Evolutionary conservation across 2,329 filamentous ascomycete genomes (phyloP).

Genomic region (Phialophora tarda): DNA sequence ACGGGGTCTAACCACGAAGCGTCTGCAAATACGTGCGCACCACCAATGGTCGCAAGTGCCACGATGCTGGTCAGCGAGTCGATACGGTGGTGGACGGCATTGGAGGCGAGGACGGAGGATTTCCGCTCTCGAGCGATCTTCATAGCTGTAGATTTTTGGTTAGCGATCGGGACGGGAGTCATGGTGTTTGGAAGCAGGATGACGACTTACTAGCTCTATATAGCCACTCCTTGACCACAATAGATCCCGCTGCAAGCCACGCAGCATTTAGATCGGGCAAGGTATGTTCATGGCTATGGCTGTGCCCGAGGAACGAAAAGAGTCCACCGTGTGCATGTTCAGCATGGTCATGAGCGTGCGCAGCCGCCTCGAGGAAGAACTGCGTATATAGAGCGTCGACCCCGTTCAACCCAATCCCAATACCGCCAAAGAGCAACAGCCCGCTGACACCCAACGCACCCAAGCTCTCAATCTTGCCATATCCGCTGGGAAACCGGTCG

Average conservation of each 20-base stretch:
- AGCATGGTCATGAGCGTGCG: constrained; percentile 55
- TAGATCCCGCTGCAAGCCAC: constrained; percentile 89
- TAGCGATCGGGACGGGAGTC: constrained; percentile 21
- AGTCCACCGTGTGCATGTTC: constrained; percentile 48
- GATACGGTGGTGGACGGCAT: constrained; percentile 93
- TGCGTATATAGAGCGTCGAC: constrained; percentile 72
- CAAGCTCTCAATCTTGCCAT: constrained; percentile 96
- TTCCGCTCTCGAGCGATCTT: constrained; percentile 93
- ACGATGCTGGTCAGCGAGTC: constrained; percentile 96
- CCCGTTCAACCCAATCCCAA: constrained; percentile 88
- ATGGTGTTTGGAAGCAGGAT: constrained; percentile 1
- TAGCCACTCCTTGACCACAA: constrained; percentile 93
- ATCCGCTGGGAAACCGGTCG: constrained; percentile 83
- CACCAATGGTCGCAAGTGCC: constrained; percentile 84
- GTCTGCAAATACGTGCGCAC: constrained; percentile 82
- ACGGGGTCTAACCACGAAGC: constrained; percentile 94
- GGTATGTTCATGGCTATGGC: constrained; percentile 67
- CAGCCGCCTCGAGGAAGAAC: constrained; percentile 69
- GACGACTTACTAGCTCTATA: constrained; percentile 84
- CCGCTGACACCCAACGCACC: constrained; percentile 92
- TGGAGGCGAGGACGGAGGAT: constrained; percentile 92
- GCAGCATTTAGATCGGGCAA: constrained; percentile 90
- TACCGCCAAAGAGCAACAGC: constrained; percentile 83
- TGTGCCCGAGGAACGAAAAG: constrained; percentile 62
- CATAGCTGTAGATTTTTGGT: constrained; percentile 67